Evolutionary conservation across 257 asterid species (phyloP), one percentile per base, ranked within the genome.

Genomic region (Solanum etuberosum): DNA sequence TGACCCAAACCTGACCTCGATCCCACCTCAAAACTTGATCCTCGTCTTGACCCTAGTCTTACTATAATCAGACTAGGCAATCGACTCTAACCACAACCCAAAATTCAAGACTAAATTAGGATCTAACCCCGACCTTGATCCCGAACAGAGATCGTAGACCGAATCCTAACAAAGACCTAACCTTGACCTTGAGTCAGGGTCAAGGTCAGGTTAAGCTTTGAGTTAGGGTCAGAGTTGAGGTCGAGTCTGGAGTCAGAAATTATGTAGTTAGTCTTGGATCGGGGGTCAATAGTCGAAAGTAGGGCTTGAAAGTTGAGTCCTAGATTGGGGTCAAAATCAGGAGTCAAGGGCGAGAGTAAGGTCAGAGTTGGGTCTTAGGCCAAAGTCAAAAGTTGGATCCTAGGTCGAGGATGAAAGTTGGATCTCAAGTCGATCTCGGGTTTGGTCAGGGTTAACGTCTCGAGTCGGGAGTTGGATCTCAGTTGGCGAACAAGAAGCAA

Each of bases 221-320:
- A 54, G 63, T 16, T 54, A 0, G 63, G 6, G n/a, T 54, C 0
- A 54, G n/a, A 54, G n/a, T 54, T 18, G n/a, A 18, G n/a, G 70
- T 61, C 31, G 16, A 61, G 31, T 4, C 8, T 10, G 15, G 6
- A 61, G 31, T 9, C 13, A 59, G 2, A 23, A 59, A 21, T 59
- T 12, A 61, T 23, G 7, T 61, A n/a, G 16, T n/a, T 61, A n/a
- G 16, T 23, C 29, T 5, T n/a, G 7, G 16, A 21, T 20, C 2
- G 12, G 0, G 3, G 31, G n/a, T 1, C 31, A 2, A n/a, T 5
- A n/a, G 6, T 61, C 0, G 3, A 25, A n/a, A n/a, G 3, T 1
- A 11, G 1, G 15, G 65, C 12, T 57, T 61, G 15, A 61, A 61
- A 61, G 0, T 61, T n/a, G 31, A 10, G 70, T 61, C 27, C 5